Evolutionary conservation across 441 rosid species (phyloP), one percentile per base, ranked within the genome.

Genomic region (Capsella rubella): DNA sequence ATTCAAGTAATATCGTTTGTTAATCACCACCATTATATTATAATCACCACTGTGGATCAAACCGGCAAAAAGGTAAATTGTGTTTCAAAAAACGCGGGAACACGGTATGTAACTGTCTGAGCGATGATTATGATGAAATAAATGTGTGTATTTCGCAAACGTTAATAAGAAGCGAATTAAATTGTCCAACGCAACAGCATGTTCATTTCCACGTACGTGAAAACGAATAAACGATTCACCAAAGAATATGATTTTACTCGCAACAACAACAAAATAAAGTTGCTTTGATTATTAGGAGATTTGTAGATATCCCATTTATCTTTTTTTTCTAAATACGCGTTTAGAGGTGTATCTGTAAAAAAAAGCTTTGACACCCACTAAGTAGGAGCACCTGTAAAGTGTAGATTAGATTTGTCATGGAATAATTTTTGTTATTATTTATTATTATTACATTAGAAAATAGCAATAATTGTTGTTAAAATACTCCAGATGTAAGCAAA

Each of bases 381-480:
- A 50, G 37, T 50, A 55, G 40, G 63, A 61, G 49, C 69, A 75
- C 69, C 79, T 75, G 79, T 68, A 75, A 75, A 75, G 79, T 61
- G 42, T 21, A 45, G 12, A 68, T 42, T 42, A 67, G 68, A 57
- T 51, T 74, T 58, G 62, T 51, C 31, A 67, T 59, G 39, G 55
- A 59, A 67, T 29, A 42, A 40, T 18, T 6, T 50, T 16, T 59
- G 37, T 74, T 0, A 66, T 49, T 37, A 8, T 7, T 34, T 34
- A 31, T 31, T 1, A 14, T 58, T 29, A 49, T 50, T 50, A 18
- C 35, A 64, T 35, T 53, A 43, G 2, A 32, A 62, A 52, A 45
- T 9, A 40, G 3, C 69, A 16, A 34, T 42, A 18, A 10, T 39
- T 39, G 3, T 39, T 39, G 13, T 39, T 39, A 9, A 9, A 10